Conservation (phyloP, 805 yeast species). For the Nakazawaea populi region DNA sequence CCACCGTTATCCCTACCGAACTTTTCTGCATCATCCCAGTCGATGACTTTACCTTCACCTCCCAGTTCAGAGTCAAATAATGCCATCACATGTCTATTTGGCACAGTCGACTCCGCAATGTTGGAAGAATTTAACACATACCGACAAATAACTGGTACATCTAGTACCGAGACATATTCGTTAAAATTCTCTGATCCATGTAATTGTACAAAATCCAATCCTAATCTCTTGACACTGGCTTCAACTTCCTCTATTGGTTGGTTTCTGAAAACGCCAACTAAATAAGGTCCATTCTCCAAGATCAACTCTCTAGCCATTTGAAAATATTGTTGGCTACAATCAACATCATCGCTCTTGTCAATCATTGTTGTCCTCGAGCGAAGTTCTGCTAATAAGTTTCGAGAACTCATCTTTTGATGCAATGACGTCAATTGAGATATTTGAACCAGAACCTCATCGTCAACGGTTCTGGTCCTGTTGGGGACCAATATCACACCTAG, state of each 20-base stretch:
- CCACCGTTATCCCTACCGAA: constrained; percentile 26
- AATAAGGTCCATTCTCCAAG: constrained; percentile 46
- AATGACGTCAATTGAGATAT: constrained; percentile 34
- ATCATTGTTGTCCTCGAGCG: constrained; percentile 23
- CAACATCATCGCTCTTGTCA: constrained; percentile 18
- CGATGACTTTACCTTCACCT: constrained; percentile 80
- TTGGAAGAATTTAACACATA: constrained; percentile 54
- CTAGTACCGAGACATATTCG: constrained; percentile 30
- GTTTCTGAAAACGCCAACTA: constrained; percentile 90
- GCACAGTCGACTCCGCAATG: constrained; percentile 18
- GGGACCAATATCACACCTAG: constrained; percentile 90
- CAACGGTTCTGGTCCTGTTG: constrained; percentile 64
- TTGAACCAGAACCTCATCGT: constrained; percentile 34
- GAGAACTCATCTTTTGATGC: constrained; percentile 19
- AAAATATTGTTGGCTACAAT: constrained; percentile 23
- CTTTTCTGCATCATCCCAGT: constrained; percentile 54
- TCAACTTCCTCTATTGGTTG: constrained; percentile 64
- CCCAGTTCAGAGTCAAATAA: constrained; percentile 86
- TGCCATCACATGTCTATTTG: constrained; percentile 43
- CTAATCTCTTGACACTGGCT: constrained; percentile 32
- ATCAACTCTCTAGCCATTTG: constrained; percentile 20
- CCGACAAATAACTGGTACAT: constrained; percentile 66
- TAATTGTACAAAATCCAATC: constrained; percentile 75
- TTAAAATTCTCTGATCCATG: constrained; percentile 71
- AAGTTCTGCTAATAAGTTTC: constrained; percentile 18